These are phyloP conservation scores for Myxozyma geophila DNA, from an alignment of 805 yeast species.

Conservation along the genomic window DNA sequence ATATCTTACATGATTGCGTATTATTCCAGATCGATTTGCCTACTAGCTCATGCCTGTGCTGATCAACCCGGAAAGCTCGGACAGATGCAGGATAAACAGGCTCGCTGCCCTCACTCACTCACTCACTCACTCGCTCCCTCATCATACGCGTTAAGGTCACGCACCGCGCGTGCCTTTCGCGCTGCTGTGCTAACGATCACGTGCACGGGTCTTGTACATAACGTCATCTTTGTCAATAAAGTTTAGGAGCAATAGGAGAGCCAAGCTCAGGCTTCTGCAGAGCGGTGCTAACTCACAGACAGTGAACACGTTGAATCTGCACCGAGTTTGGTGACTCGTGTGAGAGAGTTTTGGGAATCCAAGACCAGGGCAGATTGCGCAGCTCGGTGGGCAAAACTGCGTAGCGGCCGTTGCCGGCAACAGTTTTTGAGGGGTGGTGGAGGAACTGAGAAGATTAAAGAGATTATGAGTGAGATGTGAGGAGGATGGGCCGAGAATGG, in stretches of 20 bases:
- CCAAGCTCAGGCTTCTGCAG: too few species aligned
- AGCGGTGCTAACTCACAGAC: too few species aligned
- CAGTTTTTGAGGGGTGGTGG: background rate
- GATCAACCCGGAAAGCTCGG: too few species aligned
- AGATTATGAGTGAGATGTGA: background rate
- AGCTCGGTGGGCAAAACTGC: background rate
- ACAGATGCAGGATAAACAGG: too few species aligned
- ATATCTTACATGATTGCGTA: too few species aligned
- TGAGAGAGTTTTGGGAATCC: background rate
- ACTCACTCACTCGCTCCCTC: background rate
- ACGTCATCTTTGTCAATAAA: background rate
- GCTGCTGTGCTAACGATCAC: conserved; percentile 1
- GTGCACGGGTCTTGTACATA: background rate
- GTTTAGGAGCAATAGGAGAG: too few species aligned
- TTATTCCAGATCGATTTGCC: too few species aligned
- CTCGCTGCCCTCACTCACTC: too few species aligned
- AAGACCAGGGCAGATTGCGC: background rate
- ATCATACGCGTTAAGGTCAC: conserved; percentile 2
- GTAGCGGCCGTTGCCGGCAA: background rate
- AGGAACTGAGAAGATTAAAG: background rate
- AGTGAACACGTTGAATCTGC: background rate
- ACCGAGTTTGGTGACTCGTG: conserved; percentile 4
- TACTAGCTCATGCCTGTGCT: too few species aligned
- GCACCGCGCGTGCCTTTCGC: conserved; percentile 4
- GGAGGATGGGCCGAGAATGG: background rate